These are phyloP conservation scores for Curvularia lunata DNA, from an alignment of 2,329 filamentous ascomycete genomes.

Conservation along the genomic window DNA sequence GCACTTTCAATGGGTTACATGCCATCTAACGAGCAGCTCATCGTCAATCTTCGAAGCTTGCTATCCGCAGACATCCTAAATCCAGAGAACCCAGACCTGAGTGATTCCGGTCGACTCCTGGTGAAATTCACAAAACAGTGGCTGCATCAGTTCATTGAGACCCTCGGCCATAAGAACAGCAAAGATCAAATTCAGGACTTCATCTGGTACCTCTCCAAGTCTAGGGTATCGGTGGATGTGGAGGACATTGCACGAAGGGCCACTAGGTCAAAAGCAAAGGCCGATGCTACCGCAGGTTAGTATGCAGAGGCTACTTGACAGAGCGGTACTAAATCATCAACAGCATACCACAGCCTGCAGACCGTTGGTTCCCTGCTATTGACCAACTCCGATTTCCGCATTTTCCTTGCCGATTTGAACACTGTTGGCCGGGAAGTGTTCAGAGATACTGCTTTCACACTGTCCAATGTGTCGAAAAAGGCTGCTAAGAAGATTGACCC, in stretches of 20 bases:
- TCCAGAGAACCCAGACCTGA: slow-evolving; percentile 75
- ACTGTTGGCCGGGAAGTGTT: slow-evolving; percentile 84
- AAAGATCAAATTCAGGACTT: slow-evolving; percentile 90
- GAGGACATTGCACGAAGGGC: slow-evolving; percentile 68
- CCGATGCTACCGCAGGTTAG: slow-evolving; percentile 73
- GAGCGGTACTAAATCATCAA: slow-evolving; percentile 25
- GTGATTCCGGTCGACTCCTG: slow-evolving; percentile 75
- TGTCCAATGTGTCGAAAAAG: slow-evolving; percentile 77
- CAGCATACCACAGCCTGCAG: slow-evolving; percentile 79
- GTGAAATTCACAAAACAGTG: slow-evolving; percentile 74
- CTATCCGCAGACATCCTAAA: slow-evolving; percentile 80
- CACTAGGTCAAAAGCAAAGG: slow-evolving; percentile 67
- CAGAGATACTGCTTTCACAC: slow-evolving; percentile 79
- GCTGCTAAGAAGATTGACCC: slow-evolving; percentile 77
- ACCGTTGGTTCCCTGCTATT: slow-evolving; percentile 85
- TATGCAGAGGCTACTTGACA: slow-evolving; percentile 5
- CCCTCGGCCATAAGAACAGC: slow-evolving; percentile 81
- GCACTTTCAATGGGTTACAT: slow-evolving; percentile 85
- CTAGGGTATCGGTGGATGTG: slow-evolving; percentile 72
- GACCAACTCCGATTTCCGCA: slow-evolving; percentile 87
- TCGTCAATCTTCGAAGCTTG: slow-evolving; percentile 79
- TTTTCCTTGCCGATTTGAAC: slow-evolving; percentile 81
- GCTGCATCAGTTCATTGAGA: slow-evolving; percentile 79
- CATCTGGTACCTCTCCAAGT: slow-evolving; percentile 80
- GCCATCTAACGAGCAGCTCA: slow-evolving; percentile 86